Percentiles rank a stretch among this genome's conserved stretches.
Evolutionary conservation across 257 asterid species (phyloP).

Genomic region (Solanum microdontum): DNA sequence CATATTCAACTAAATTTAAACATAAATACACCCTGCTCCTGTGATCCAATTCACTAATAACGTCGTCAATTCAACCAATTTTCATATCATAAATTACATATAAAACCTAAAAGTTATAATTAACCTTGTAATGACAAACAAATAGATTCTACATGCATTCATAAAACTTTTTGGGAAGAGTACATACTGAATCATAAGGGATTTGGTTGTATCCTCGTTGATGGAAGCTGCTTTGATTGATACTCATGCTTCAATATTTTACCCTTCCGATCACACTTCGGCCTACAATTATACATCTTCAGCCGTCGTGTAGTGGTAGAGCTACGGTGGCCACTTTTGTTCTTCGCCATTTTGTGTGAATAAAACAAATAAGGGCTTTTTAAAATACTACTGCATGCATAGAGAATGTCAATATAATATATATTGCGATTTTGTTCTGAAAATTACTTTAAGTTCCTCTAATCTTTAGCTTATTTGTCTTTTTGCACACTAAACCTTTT

Average conservation of each 20-base stretch:
- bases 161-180: neutral
- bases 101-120: neutral
- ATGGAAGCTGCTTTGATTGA: slow-evolving; percentile 36
- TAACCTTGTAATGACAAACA: neutral
- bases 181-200: neutral
- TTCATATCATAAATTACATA: neutral
- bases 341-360: too few relatives aligned
- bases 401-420: neutral
- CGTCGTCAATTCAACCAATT: neutral
- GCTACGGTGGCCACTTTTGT: slow-evolving; percentile 32
- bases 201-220: too few relatives aligned
- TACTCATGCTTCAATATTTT: slow-evolving; percentile 53
- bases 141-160: neutral
- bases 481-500: neutral
- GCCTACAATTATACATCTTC: slow-evolving; percentile 73
- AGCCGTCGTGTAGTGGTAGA: slow-evolving; percentile 83
- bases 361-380: neutral
- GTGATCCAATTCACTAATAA: neutral
- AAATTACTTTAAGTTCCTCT: neutral
- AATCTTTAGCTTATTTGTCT: neutral
- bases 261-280: slow-evolving; percentile 48
- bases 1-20: neutral
- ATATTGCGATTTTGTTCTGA: neutral
- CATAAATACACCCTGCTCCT: too few relatives aligned
- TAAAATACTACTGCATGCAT: too few relatives aligned